These are phyloP conservation scores for Nothopassalora personata DNA, from an alignment of 2,329 filamentous ascomycete species.

Conservation along the genomic window DNA sequence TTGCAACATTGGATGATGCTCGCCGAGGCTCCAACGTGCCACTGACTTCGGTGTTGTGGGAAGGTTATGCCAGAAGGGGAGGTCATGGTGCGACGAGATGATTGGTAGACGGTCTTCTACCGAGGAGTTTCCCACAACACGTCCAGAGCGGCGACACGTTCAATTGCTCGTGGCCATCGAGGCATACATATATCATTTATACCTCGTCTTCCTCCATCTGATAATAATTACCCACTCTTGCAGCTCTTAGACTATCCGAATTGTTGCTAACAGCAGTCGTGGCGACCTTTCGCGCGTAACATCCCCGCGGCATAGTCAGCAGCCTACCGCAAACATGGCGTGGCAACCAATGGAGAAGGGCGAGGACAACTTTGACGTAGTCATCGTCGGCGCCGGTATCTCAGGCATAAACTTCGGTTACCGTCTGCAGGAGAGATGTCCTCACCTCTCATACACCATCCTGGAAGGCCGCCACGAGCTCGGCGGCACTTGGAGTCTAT, in stretches of 20 bases:
- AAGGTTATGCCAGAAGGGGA: not conserved
- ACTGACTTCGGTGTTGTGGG: not conserved
- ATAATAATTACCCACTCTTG: not conserved
- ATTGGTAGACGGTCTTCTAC: not conserved
- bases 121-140: not conserved
- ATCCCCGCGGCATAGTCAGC: not conserved
- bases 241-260: not conserved
- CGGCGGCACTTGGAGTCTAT: constrained; percentile 75
- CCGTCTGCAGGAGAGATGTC: constrained; percentile 46
- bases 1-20: not conserved
- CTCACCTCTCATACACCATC: constrained; percentile 56
- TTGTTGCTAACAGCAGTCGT: not conserved
- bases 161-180: not conserved
- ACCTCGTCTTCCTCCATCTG: not conserved
- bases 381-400: constrained; percentile 69
- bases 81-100: not conserved
- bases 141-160: not conserved
- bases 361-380: constrained; percentile 36
- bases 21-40: not conserved
- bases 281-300: not conserved
- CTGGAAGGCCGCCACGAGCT: constrained; percentile 62
- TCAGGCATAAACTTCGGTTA: constrained; percentile 72
- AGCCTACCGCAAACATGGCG: constrained; percentile 14
- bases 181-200: not conserved
- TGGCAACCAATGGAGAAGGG: constrained; percentile 20